Evolutionary conservation across 495 filamentous ascomycete species (phyloP), one percentile per base, ranked within the genome.

Genomic region (Lepidopterella palustris): DNA sequence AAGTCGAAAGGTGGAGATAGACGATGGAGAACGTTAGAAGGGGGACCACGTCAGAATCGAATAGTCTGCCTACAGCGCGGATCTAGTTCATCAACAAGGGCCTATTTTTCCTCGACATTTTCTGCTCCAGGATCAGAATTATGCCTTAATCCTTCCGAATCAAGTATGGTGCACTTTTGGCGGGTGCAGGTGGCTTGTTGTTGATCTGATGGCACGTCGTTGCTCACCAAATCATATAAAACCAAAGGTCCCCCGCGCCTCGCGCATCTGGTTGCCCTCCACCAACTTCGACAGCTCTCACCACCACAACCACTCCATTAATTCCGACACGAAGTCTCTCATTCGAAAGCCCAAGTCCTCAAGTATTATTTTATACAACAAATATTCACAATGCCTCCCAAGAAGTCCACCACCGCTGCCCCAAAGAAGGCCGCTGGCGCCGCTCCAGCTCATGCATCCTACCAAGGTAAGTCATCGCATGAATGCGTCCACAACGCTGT

Each of bases 371-470:
- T 25, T 21, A 52, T 61, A 58, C 53, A 20, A 51, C 39, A 56
- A 62, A 63, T 57, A 60, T 45, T 73, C 77, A 73, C 67, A 71
- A 85, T 85, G 83, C 74, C 82, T 81, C 81, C 83, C 72, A 85
- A 85, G 80, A 85, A 85, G 77, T 71, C 80, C 63, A 73, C 70
- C 61, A 66, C 73, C 45, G 70, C 76, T 25, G 63, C 78, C 64
- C 65, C 78, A 49, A 74, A 79, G 74, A 82, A 82, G 80, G 66
- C 74, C 9, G 45, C 74, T 47, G 73, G 73, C 68, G 71, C 77
- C 54, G 77, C 80, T 54, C 71, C 71, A 47, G 54, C 62, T 15
- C 75, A 79, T 73, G 76, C 77, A 31, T 81, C 82, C 65, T 84
- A 85, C 75, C 77, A 79, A 69, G 73, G 82, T 75, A 63, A 50